phyloP scores from a whole-genome alignment of 768 basidiomycete genomes.

The Mycena galericulata region DNA sequence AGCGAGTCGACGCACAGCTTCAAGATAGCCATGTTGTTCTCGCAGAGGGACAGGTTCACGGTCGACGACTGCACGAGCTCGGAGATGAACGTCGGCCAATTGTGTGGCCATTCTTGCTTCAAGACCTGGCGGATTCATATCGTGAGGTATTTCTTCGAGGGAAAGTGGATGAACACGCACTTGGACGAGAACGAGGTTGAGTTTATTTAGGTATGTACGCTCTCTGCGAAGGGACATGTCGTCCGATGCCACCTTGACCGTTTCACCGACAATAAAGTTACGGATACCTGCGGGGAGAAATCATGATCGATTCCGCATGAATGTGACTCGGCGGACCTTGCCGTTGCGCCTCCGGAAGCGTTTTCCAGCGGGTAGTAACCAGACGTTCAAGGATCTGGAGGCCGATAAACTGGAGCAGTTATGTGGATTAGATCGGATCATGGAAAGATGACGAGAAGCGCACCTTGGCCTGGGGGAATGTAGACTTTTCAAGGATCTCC shows the following conservation, averaged over 20 bases:
- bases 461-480: conserved; percentile 90
- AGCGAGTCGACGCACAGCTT: conserved; percentile 61
- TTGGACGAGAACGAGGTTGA: conserved; percentile 96
- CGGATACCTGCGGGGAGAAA: conserved; percentile 80
- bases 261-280: conserved; percentile 94
- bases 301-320: not conserved
- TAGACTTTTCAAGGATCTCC: conserved; percentile 87
- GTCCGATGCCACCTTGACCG: conserved; percentile 93
- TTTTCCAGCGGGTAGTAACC: conserved; percentile 95
- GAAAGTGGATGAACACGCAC: conserved; percentile 54
- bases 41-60: conserved; percentile 94
- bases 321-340: conserved; percentile 65
- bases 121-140: conserved; percentile 73
- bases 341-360: conserved; percentile 92
- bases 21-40: conserved; percentile 99
- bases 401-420: conserved; percentile 84
- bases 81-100: conserved; percentile 97
- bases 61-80: conserved; percentile 98
- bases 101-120: conserved; percentile 99
- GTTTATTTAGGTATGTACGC: conserved; percentile 94
- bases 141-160: not conserved
- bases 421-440: not conserved
- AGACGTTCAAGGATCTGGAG: conserved; percentile 97
- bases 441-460: conserved; percentile 17
- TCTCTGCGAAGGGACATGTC: conserved; percentile 88